A percentile compares a stretch with the other conserved stretches of the same genome.
These are phyloP conservation scores for Pezicula neosporulosa DNA, from an alignment of 2,329 filamentous ascomycete genomes.

Conservation along the genomic window DNA sequence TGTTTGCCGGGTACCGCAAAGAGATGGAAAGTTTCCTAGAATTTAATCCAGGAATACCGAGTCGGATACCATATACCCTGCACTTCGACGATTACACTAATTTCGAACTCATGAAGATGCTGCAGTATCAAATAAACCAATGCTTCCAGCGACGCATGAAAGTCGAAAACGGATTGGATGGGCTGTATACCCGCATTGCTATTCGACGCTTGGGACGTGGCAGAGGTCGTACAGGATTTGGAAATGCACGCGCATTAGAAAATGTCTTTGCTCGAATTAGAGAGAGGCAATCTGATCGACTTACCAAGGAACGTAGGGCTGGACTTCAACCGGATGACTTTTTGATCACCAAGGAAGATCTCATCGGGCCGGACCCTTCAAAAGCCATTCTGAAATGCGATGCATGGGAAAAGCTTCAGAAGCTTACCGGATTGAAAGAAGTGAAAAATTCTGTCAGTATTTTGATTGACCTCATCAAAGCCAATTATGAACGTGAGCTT, in stretches of 20 bases:
- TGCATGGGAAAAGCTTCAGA: constrained; percentile 56
- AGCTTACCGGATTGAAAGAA: constrained; percentile 52
- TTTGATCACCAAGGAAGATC: constrained; percentile 60
- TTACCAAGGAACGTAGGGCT: constrained; percentile 43
- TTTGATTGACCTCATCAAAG: constrained; percentile 56
- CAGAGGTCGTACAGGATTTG: constrained; percentile 65
- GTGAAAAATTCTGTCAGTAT: constrained; percentile 61
- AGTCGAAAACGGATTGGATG: constrained; percentile 52
- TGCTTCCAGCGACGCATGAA: constrained; percentile 53
- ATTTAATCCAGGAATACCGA: constrained; percentile 69
- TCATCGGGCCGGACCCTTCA: constrained; percentile 67
- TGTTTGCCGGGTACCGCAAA: constrained; percentile 70
- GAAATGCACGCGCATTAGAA: constrained; percentile 68
- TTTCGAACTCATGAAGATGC: constrained; percentile 58
- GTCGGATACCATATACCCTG: constrained; percentile 63
- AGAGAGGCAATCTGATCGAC: constrained; percentile 54
- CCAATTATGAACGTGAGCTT: constrained; percentile 66
- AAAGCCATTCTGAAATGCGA: constrained; percentile 45
- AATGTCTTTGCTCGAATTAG: constrained; percentile 54
- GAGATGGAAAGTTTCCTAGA: constrained; percentile 76
- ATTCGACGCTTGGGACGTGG: constrained; percentile 57
- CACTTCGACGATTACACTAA: constrained; percentile 69
- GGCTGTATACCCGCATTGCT: constrained; percentile 63
- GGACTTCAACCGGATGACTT: constrained; percentile 48
- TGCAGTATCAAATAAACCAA: constrained; percentile 49